phyloP scores from a whole-genome alignment of 208 protist genomes.

The Leishmania tarentolae region DNA sequence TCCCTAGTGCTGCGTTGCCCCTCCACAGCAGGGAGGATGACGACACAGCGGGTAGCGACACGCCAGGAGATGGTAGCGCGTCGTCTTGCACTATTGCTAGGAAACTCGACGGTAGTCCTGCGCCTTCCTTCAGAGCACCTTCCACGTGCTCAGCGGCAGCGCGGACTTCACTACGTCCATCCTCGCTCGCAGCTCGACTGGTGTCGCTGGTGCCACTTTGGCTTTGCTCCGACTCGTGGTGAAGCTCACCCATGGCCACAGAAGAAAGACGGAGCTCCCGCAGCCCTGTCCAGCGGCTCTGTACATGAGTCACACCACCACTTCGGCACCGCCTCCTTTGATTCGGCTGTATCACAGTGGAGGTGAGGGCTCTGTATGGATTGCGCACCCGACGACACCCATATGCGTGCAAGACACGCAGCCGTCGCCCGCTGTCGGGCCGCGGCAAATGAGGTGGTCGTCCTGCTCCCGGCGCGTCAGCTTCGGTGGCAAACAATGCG shows the following conservation, averaged over 20 bases:
- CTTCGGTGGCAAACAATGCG: neutral
- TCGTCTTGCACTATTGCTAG: neutral
- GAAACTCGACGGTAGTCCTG: neutral
- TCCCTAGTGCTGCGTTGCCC: neutral
- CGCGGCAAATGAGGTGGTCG: neutral
- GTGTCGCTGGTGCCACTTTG: neutral
- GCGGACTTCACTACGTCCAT: neutral
- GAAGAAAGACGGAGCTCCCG: conserved; percentile 9
- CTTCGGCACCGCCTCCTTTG: neutral
- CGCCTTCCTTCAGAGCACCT: neutral
- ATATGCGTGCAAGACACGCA: conserved; percentile 17
- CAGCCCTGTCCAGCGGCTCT: conserved; percentile 3
- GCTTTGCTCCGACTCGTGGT: neutral
- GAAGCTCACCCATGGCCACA: neutral
- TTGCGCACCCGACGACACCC: conserved; percentile 6
- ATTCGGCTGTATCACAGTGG: neutral
- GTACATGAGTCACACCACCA: neutral
- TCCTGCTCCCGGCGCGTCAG: neutral
- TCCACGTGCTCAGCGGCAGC: neutral
- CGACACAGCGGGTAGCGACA: neutral
- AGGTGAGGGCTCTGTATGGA: neutral
- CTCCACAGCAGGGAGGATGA: neutral
- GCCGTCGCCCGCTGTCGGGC: neutral
- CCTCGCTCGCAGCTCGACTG: neutral
- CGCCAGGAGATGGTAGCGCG: neutral